Base-by-base conservation (phyloP, 768 basidiomycete genomes). In the Kwoniella newhampshirensis region DNA sequence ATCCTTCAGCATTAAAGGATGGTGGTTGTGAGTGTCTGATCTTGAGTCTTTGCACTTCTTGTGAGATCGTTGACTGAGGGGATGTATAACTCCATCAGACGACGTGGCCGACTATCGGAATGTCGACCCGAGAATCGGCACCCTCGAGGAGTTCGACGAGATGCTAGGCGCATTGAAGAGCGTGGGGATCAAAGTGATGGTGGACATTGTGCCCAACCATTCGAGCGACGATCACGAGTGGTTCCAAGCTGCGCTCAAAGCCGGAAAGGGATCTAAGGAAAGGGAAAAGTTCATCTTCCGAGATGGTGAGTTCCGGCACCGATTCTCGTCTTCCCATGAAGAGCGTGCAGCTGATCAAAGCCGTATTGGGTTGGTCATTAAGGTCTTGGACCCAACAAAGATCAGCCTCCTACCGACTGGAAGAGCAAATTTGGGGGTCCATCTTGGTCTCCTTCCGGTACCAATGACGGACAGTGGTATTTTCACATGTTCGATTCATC, bases 181-280 rank as follows among this genome's bases (percentile, higher is more conserved):
- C 4, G 65, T 44, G 11, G 65, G 61, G 4, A 68, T 72, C 46
- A 64, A 59, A 43, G 53, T 65, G 26, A 68, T 68, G 18, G 67
- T 72, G 2, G 70, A 72, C 54, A 72, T 72, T 21, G 70, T 72
- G 15, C 70, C 70, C 26, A 72, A 72, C 42, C 70, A 72, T 57
- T 66, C 65, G 15, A 62, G 59, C 30, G 65, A 72, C 43, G 64
- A 66, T 27, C 70, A 72, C 44, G 63, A 63, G 6, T 72, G 70
- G 70, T 72, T 72, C 63, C 62, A 72, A 36, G 67, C 52, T 37
- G 70, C 70, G 9, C 30, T 72, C 18, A 62, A 62, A 46, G 49
- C 62, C 30, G 57, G 54, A 7, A 68, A 64, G 30, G 70, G 70
- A 1, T 57, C 53, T 37, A 36, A 49, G 20, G 70, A 56, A 18